A percentile compares a stretch with the other conserved stretches of the same genome.
Conservation (phyloP, 192 early-diverging fungal genomes). For the Gryganskiella cystojenkinii region DNA sequence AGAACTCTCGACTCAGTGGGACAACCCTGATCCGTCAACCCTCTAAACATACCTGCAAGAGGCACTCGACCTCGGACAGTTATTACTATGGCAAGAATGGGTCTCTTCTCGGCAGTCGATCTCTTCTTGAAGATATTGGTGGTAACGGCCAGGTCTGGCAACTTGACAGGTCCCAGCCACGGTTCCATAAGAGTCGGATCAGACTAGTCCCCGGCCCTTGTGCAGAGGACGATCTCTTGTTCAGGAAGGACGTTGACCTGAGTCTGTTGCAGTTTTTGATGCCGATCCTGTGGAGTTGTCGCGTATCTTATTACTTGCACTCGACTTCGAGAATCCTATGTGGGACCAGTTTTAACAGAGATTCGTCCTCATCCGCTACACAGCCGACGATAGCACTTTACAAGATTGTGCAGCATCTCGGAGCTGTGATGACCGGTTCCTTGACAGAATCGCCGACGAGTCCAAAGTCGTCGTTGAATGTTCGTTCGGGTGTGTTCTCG, state of each 20-base stretch:
- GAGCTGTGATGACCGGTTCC: constrained; percentile 30
- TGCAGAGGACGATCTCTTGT: constrained; percentile 18
- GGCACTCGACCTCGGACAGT: constrained; percentile 31
- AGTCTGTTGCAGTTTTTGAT: constrained; percentile 44
- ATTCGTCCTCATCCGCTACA: neutral
- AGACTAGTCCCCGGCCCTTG: constrained; percentile 10
- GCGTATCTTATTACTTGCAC: constrained; percentile 44
- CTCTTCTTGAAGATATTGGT: constrained; percentile 6
- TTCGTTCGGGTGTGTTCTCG: constrained; percentile 37
- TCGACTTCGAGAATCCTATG: constrained; percentile 44
- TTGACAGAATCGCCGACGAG: neutral
- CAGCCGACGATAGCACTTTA: constrained; percentile 1
- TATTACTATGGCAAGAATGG: constrained; percentile 29
- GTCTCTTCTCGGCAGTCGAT: constrained; percentile 16
- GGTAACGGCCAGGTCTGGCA: constrained; percentile 26
- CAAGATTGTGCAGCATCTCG: constrained; percentile 28
- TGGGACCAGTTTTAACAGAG: constrained; percentile 26
- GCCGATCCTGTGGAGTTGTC: constrained; percentile 32
- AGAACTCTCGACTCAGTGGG: constrained; percentile 30
- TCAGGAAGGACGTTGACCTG: constrained; percentile 29
- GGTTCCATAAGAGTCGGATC: constrained; percentile 36
- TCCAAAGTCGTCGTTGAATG: neutral
- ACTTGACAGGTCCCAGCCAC: constrained; percentile 24
- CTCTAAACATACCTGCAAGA: constrained; percentile 27
- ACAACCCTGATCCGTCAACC: constrained; percentile 23